Conservation (phyloP, 1,284 basidiomycete species). For the Cutaneotrichosporon cyanovorans region DNA sequence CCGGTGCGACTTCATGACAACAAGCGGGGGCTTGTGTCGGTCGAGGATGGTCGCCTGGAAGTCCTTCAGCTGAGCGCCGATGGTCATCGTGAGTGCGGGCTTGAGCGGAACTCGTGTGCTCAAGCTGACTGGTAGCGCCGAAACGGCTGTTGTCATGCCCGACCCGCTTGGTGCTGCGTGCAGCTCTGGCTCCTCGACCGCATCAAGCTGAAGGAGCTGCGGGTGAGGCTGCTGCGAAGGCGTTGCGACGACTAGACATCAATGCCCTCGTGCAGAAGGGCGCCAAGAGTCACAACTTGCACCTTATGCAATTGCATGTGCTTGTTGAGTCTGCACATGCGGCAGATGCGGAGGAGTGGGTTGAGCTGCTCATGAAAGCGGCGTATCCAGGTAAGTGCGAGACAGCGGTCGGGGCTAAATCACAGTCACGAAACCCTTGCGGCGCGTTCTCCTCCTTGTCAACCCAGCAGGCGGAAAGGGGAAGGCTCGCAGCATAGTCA, state of each 20-base stretch:
- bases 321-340: constrained; percentile 33
- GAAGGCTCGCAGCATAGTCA: constrained; percentile 58
- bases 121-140: constrained; percentile 26
- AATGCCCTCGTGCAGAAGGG: constrained; percentile 27
- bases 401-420: not conserved
- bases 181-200: constrained; percentile 14
- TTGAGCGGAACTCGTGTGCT: not conserved
- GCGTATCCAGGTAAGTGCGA: constrained; percentile 56
- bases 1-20: constrained; percentile 39
- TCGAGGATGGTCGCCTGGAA: constrained; percentile 36
- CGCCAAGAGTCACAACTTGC: constrained; percentile 12
- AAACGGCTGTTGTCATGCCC: constrained; percentile 34
- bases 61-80: constrained; percentile 40
- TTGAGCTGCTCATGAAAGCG: constrained; percentile 51
- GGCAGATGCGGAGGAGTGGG: constrained; percentile 53
- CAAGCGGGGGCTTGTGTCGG: constrained; percentile 34
- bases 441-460: constrained; percentile 63
- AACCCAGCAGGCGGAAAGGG: constrained; percentile 86
- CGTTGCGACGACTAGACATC: constrained; percentile 28
- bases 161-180: constrained; percentile 29
- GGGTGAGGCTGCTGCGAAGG: not conserved
- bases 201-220: not conserved
- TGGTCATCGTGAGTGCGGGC: constrained; percentile 32
- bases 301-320: constrained; percentile 38
- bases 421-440: constrained; percentile 47